Evolutionary conservation across 176 grass and related monocot species (phyloP).

Genomic region (Oryza punctata): DNA sequence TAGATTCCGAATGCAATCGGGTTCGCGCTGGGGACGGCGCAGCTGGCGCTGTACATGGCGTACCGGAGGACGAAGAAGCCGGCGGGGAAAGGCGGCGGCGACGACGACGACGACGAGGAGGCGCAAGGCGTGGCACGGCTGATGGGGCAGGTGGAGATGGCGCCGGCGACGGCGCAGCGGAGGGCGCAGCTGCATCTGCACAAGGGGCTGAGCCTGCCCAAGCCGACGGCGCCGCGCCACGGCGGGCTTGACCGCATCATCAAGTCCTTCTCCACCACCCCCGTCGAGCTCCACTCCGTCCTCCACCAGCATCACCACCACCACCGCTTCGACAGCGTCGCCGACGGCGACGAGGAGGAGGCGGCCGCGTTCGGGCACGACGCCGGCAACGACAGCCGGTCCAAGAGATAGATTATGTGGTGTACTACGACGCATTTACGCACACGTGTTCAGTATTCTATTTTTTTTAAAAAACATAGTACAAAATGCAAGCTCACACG

Average conservation of each 20-base stretch:
- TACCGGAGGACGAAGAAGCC: constrained; percentile 50
- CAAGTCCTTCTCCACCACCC: constrained; percentile 68
- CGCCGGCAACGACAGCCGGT: not conserved
- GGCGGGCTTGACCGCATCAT: constrained; percentile 44
- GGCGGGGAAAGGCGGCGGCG: not conserved
- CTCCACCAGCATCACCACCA: constrained; percentile 23
- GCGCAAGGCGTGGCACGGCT: constrained; percentile 42
- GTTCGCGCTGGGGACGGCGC: constrained; percentile 58
- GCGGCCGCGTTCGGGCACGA: not conserved
- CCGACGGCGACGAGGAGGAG: not conserved
- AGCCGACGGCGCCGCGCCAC: constrained; percentile 32
- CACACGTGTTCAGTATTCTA: not conserved
- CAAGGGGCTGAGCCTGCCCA: constrained; percentile 69
- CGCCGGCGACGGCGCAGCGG: not conserved
- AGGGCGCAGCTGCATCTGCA: constrained; percentile 28
- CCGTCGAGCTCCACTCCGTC: constrained; percentile 60
- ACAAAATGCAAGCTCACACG: too few relatives aligned
- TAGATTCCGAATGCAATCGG: constrained; percentile 84
- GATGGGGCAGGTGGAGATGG: constrained; percentile 57
- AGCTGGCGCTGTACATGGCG: constrained; percentile 62
- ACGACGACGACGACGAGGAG: constrained; percentile 57
- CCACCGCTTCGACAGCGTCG: constrained; percentile 10
- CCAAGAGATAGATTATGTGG: not conserved
- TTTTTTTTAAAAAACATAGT: too few relatives aligned
- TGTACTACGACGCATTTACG: not conserved